Base-by-base conservation (phyloP, 78 protist genomes). In the Polysphondylium violaceum region DNA sequence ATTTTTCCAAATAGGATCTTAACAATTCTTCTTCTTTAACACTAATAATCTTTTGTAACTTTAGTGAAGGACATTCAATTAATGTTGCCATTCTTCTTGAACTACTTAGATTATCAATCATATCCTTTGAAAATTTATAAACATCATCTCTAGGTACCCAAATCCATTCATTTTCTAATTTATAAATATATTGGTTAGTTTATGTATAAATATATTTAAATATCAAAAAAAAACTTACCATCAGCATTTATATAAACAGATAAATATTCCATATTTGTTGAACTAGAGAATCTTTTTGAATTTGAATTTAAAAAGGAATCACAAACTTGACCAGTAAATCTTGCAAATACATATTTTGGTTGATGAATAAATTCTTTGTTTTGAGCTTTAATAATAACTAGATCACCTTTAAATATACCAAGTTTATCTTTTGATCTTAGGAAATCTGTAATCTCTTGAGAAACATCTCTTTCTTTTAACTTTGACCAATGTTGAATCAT, bases 101-200 rank as follows among this genome's bases (percentile, higher is more conserved):
- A 44, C 27, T 31, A 5, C 51, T 36, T 16, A 29, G 21, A 51
- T 59, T 76, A 17, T 59, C 21, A 12, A 41, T 47, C 36, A 76
- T 25, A 59, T 59, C 56, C 14, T 36, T 76, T 27, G 87, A 53
- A 44, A 76, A 61, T 47, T 76, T 76, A 47, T 40, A 61, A 41
- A 76, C 36, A 61, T 76, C 74, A 33, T 76, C 87, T 61, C 74
- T 59, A 8, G 31, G 21, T 19, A 76, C n/a, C 87, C 87, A 76
- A 27, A 76, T 31, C 87, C 87, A 76, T 9, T 76, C 74, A 17
- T 72, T 55, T 61, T 76, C 87, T 72, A 58, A 21, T n/a, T n/a
- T n/a, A 58, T 11, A 58, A 19, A 58, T 58, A 58, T n/a, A 58
- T 21, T n/a, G 5, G 16, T 58, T 58, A 58, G 19, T 58, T 21